Conservation (phyloP, 257 asterid genomes). For the Plantago elongata region DNA sequence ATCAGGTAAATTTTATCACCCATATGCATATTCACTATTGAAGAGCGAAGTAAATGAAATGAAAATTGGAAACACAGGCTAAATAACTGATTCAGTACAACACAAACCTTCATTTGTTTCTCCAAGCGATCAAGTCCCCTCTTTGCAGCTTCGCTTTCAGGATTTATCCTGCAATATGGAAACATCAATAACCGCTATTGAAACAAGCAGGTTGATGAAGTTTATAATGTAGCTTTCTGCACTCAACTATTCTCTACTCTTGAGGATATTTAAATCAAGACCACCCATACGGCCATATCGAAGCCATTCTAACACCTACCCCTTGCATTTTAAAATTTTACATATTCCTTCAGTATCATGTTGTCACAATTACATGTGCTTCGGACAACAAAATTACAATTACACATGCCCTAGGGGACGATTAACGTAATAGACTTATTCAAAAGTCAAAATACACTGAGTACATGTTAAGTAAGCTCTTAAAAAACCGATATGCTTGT, state of each 20-base stretch:
- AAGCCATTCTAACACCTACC: no score
- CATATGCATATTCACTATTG: background rate
- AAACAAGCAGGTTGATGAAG: constrained; percentile 1
- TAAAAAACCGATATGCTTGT: no score
- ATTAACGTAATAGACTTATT: no score
- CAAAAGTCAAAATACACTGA: no score
- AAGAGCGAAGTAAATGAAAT: background rate
- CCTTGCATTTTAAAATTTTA: no score
- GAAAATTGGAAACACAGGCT: background rate
- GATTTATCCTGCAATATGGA: constrained; percentile 64
- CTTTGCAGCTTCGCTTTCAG: constrained; percentile 80
- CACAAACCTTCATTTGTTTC: constrained; percentile 90
- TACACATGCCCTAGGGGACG: no score
- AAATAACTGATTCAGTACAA: background rate
- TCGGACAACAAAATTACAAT: no score
- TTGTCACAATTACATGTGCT: no score
- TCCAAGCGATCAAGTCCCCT: constrained; percentile 93
- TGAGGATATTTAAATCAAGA: background rate
- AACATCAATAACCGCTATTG: background rate
- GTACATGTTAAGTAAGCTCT: no score
- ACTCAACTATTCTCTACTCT: background rate
- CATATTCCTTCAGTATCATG: no score
- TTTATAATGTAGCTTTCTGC: background rate
- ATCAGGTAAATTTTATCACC: background rate
- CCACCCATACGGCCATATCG: no score